Evolutionary conservation across 2,329 filamentous ascomycete species (phyloP), one percentile per base, ranked within the genome.

Genomic region (Calonectria ilicicola): DNA sequence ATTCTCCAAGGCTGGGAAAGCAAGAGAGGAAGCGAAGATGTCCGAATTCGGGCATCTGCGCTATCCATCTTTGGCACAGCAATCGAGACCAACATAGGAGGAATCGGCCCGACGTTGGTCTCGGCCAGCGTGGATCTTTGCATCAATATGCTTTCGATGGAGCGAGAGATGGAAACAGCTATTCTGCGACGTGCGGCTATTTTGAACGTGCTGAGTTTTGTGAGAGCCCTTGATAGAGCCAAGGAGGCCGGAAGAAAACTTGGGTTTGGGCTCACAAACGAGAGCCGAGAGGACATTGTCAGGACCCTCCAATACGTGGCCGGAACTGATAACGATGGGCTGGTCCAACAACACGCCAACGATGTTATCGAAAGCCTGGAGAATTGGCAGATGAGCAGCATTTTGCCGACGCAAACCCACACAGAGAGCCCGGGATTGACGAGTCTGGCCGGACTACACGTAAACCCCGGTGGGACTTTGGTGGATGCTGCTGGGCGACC

Each of bases 1-100:
- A 94, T 95, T 72, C 86, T 94, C 0, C 84, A 88, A 17, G 92
- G 92, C 1, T 95, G 93, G 93, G 88, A 92, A 75, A 89, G 91
- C 73, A 91, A 90, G 69, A 85, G 88, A 19, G 92, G 92, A 0
- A 88, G 88, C 71, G 93, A 95, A 80, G 93, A 95, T 78, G 85
- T 94, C 15, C 88, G 93, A 5, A 89, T 95, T 76, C 90, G 93
- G 1, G 85, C 92, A 17, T 94, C 93, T 26, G 91, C 93, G 5
- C 81, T 95, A 8, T 93, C 92, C 5, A 88, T 95, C 58, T 85
- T 95, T 51, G 89, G 89, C 0, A 84, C 84, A 1, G 87, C 87
- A 0, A 82, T 94, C 29, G 92, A 94, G 80, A 89, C 87, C 1
- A 92, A 91, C 75, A 84, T 92, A 5, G 83, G 84, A 1, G 91